A percentile compares a stretch with the other conserved stretches of the same genome.
Conservation (phyloP, 1,139 yeast species). For the Debaryomyces nepalensis region DNA sequence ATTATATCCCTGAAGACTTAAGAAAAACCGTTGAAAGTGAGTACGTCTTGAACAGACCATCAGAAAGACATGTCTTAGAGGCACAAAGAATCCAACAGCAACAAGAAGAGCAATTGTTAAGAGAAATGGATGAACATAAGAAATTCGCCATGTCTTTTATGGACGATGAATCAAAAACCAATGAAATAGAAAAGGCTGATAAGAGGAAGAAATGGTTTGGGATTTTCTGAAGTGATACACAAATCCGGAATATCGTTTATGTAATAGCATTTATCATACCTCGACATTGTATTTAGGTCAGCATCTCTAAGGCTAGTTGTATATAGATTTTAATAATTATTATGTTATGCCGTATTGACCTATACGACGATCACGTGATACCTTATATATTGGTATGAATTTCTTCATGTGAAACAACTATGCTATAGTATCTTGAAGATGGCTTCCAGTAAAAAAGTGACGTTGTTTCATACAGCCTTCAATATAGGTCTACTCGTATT, state of each 20-base stretch:
- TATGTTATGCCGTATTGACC: not conserved
- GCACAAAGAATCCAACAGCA: slow-evolving; percentile 75
- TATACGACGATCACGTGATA: too few species aligned
- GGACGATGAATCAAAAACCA: slow-evolving; percentile 32
- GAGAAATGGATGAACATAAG: slow-evolving; percentile 53
- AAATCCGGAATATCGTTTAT: too few species aligned
- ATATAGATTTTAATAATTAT: slow-evolving; percentile 1
- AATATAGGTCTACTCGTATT: slow-evolving; percentile 5
- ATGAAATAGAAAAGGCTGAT: not conserved
- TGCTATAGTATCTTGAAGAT: not conserved
- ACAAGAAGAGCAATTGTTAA: slow-evolving; percentile 66
- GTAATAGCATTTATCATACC: too few species aligned
- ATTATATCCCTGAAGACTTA: slow-evolving; percentile 44
- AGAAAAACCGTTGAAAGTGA: slow-evolving; percentile 49
- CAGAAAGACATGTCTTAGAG: slow-evolving; percentile 71
- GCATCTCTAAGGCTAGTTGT: not conserved
- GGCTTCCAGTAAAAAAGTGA: not conserved
- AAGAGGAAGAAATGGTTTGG: slow-evolving; percentile 42
- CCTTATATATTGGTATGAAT: not conserved
- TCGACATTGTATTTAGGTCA: slow-evolving; percentile 10
- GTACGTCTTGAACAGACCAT: slow-evolving; percentile 68
- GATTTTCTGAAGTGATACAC: too few species aligned
- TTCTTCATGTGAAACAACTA: not conserved
- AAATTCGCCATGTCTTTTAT: slow-evolving; percentile 35
- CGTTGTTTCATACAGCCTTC: slow-evolving; percentile 9